Conservation (phyloP, 2,329 filamentous ascomycete species). For the Epichloe amarillans region DNA sequence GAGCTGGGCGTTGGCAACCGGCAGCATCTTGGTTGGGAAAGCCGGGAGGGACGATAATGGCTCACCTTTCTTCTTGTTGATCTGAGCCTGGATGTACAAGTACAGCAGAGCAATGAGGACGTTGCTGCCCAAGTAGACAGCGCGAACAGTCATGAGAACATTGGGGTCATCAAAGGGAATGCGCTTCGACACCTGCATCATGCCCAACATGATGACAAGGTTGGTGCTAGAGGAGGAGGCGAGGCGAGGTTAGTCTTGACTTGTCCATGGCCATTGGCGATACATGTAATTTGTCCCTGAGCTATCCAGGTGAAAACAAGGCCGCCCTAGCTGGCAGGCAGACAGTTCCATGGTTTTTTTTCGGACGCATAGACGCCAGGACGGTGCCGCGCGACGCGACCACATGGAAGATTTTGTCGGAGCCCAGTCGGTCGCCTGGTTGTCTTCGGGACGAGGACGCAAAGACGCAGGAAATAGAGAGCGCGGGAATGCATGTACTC, state of each 20-base stretch:
- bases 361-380: not conserved
- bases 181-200: slow-evolving; percentile 97
- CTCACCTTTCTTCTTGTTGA: slow-evolving; percentile 96
- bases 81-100: slow-evolving; percentile 69
- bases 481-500: slow-evolving; percentile 16
- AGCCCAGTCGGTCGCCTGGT: not conserved
- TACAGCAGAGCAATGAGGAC: slow-evolving; percentile 75
- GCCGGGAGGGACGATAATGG: not conserved
- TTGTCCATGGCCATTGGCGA: not conserved
- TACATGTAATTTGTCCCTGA: not conserved
- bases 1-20: not conserved
- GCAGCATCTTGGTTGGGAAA: not conserved
- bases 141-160: slow-evolving; percentile 43
- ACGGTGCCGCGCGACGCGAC: not conserved
- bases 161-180: slow-evolving; percentile 80
- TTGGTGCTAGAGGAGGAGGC: slow-evolving; percentile 51
- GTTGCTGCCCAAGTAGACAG: slow-evolving; percentile 48
- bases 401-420: not conserved
- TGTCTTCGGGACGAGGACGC: not conserved
- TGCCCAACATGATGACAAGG: slow-evolving; percentile 85
- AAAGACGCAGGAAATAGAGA: not conserved
- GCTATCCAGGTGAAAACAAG: not conserved
- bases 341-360: not conserved
- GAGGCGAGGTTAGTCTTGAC: slow-evolving; percentile 11
- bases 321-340: not conserved